Conservation (phyloP, 2,329 filamentous ascomycete species). For the Penicillium sp. region DNA sequence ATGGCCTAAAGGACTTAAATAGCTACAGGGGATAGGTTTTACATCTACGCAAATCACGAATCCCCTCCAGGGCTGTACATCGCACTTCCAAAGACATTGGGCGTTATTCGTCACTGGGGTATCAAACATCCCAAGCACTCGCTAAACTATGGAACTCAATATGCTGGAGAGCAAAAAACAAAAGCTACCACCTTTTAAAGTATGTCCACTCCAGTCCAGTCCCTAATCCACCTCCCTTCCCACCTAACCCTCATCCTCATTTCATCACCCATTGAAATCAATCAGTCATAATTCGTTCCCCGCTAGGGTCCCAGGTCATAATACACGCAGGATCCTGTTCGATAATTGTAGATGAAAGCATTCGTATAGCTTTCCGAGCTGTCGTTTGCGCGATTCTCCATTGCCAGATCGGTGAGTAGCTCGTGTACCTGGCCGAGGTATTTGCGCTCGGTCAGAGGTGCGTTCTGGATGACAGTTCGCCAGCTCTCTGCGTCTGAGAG, state of each 20-base stretch:
- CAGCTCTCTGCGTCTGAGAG: conserved; percentile 82
- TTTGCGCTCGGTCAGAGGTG: conserved; percentile 74
- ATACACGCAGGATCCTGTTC: conserved; percentile 79
- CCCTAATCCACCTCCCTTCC: conserved; percentile 11
- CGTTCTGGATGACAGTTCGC: conserved; percentile 76
- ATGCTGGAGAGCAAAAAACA: background rate
- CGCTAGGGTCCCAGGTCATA: conserved; percentile 66
- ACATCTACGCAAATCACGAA: background rate
- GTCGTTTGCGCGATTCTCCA: conserved; percentile 40
- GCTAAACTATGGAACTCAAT: conserved; percentile 18
- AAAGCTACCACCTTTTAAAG: conserved; percentile 3
- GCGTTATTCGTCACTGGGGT: conserved; percentile 22
- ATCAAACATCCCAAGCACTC: conserved; percentile 19
- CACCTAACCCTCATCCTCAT: conserved; percentile 1
- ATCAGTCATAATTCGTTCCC: conserved; percentile 21
- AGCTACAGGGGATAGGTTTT: too few species aligned
- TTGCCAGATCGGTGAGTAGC: conserved; percentile 65
- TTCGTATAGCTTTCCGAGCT: conserved; percentile 62
- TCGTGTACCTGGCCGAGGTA: conserved; percentile 83
- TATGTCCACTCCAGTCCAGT: conserved; percentile 1
- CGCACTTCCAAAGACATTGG: background rate
- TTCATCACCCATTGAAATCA: conserved; percentile 3
- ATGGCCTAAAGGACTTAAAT: too few species aligned
- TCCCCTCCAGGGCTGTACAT: background rate
- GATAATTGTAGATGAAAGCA: conserved; percentile 89